Percentiles rank a stretch among this genome's conserved stretches.
phyloP scores from a whole-genome alignment of 1,139 yeast species.

The Casaregolazyma lundiana region DNA sequence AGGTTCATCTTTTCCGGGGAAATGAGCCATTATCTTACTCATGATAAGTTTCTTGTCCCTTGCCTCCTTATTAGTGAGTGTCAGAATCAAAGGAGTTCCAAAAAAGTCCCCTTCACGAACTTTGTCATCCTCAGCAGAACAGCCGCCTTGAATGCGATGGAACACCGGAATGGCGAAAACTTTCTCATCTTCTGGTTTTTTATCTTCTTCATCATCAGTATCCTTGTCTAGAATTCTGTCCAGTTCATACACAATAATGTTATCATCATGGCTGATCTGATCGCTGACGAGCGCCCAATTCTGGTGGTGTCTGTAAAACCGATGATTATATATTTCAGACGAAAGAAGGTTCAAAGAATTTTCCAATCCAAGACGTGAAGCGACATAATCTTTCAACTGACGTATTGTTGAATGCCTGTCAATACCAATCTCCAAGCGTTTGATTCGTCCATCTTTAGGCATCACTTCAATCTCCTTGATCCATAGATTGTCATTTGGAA shows the following conservation, averaged over 20 bases:
- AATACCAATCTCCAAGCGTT: constrained; percentile 52
- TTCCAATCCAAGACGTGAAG: constrained; percentile 31
- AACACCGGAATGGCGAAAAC: constrained; percentile 67
- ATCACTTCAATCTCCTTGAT: constrained; percentile 58
- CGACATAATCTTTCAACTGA: constrained; percentile 59
- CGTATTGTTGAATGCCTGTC: constrained; percentile 59
- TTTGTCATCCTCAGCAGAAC: constrained; percentile 36
- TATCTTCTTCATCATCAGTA: constrained; percentile 12
- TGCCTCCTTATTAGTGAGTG: constrained; percentile 46
- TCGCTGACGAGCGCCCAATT: constrained; percentile 62
- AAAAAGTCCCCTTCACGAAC: constrained; percentile 38
- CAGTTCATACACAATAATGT: constrained; percentile 65
- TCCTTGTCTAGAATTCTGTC: constrained; percentile 14
- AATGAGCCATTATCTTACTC: constrained; percentile 12
- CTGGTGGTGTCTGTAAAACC: constrained; percentile 68
- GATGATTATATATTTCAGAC: constrained; percentile 66
- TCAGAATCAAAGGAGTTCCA: constrained; percentile 73
- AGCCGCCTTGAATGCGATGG: constrained; percentile 39
- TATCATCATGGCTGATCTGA: constrained; percentile 59
- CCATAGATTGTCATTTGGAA: constrained; percentile 80
- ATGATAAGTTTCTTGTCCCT: constrained; percentile 48
- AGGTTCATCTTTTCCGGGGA: constrained; percentile 10
- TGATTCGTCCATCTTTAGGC: constrained; percentile 49
- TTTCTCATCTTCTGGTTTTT: constrained; percentile 19
- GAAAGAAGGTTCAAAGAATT: constrained; percentile 41